Conservation (phyloP, 2,329 filamentous ascomycete genomes). For the Huntiella decipiens region DNA sequence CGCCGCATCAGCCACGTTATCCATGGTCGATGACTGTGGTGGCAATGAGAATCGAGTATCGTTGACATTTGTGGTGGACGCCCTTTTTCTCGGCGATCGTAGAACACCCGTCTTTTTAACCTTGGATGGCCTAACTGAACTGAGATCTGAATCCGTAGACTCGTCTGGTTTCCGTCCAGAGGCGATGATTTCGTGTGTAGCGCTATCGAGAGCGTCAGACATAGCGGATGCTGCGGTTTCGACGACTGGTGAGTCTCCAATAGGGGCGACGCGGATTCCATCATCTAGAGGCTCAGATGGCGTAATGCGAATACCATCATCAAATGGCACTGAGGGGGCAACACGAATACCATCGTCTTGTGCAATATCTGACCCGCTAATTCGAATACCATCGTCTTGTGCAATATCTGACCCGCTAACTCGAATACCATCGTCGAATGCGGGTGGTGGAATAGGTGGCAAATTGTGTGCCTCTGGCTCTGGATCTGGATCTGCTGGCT, state of each 20-base stretch:
- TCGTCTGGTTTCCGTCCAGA: too few relatives aligned
- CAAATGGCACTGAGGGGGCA: slow-evolving; percentile 10
- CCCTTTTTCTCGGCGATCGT: neutral
- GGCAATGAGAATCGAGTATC: neutral
- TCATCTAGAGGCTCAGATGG: slow-evolving; percentile 19
- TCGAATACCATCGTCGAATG: slow-evolving; percentile 17
- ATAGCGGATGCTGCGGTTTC: neutral
- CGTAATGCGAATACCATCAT: slow-evolving; percentile 27
- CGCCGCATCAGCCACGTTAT: neutral
- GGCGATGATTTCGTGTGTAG: neutral
- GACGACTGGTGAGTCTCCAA: slow-evolving; percentile 13
- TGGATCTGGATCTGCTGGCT: too few relatives aligned
- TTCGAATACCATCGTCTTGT: slow-evolving; percentile 14
- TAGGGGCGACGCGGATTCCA: slow-evolving; percentile 26
- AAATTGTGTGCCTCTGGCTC: neutral
- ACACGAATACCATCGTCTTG: slow-evolving; percentile 3
- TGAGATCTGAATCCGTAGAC: slow-evolving; percentile 1
- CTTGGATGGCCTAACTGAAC: slow-evolving; percentile 2
- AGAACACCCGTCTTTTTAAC: slow-evolving; percentile 3
- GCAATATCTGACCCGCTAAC: slow-evolving; percentile 8
- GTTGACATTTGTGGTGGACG: neutral
- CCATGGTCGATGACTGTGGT: neutral
- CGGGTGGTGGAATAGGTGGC: neutral
- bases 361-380: slow-evolving; percentile 6
- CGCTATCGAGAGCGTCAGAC: neutral